Evolutionary conservation across 257 asterid genomes (phyloP), one percentile per base, ranked within the genome.

Genomic region (Solanum corneliomulleri): DNA sequence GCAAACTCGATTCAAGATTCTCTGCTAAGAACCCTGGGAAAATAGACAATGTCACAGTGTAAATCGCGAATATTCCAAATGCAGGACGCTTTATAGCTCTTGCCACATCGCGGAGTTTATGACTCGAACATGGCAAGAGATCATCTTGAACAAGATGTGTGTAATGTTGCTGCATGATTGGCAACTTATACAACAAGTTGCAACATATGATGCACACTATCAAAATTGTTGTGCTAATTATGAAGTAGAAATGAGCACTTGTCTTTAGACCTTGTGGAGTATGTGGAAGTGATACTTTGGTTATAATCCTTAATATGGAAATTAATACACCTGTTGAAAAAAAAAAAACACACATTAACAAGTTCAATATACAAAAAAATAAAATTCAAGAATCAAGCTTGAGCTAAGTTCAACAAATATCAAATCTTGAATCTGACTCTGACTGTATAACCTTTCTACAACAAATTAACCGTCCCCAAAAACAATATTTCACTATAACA

Each of bases 11-110:
- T n/a, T 90, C 87, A 5, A 94, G 91, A 85, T 89, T 90, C 39
- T 95, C 98, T 9, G 94, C 96, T 31, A 95, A 49, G 85, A 91
- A 94, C 3, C 98, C 98, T 5, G 98, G 97, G 85, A 94, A 95
- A 25, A 94, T 95, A 7, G 98, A 95, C 35, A 94, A 87, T 1
- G 98, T 95, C 11, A 95, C 98, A 0, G 96, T 85, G 91, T 95
- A 95, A 66, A 93, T 93, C 84, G 86, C 25, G 89, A 92, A 91
- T 20, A 95, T 70, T 13, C 98, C 98, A 21, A 95, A 89, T 9
- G 92, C 94, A 2, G 98, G 96, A 86, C 93, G 88, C 47, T 66
- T 92, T 10, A 95, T 92, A 23, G 76, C 91, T 37, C 90, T 60
- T 52, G 92, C 82, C 1, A 90, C 91, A 66, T 82, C 71, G 86